Percentiles rank a stretch among this genome's conserved stretches.
phyloP scores from a whole-genome alignment of 768 basidiomycete species.

The Chalciporus sphaerocephalus region DNA sequence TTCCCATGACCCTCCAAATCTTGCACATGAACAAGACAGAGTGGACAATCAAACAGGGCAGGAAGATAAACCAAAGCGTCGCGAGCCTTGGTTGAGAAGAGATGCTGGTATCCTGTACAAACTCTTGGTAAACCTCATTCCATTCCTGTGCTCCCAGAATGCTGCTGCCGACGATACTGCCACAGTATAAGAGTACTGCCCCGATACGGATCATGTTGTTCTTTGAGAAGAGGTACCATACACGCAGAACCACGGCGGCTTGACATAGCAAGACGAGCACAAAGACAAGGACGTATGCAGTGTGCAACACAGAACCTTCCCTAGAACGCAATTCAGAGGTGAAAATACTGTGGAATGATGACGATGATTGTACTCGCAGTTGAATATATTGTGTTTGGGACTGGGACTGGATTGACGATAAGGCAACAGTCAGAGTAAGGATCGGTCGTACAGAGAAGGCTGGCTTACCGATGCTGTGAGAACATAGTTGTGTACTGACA shows the following conservation, averaged over 20 bases:
- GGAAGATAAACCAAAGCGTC: not conserved
- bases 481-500: not conserved
- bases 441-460: not conserved
- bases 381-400: not conserved
- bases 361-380: not conserved
- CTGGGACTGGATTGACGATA: not conserved
- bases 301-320: not conserved
- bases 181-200: constrained; percentile 29
- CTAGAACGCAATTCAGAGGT: not conserved
- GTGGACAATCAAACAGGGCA: constrained; percentile 14
- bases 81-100: not conserved
- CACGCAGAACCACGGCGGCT: constrained; percentile 38
- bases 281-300: constrained; percentile 25
- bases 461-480: constrained; percentile 24
- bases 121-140: constrained; percentile 28
- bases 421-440: not conserved
- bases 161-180: constrained; percentile 30
- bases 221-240: constrained; percentile 41
- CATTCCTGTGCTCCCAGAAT: constrained; percentile 33
- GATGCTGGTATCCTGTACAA: not conserved
- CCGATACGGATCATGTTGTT: constrained; percentile 24
- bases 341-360: not conserved
- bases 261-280: constrained; percentile 27
- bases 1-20: constrained; percentile 33
- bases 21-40: constrained; percentile 37